Base-by-base conservation (phyloP, 768 basidiomycete genomes). In the Dioszegia crocea region DNA sequence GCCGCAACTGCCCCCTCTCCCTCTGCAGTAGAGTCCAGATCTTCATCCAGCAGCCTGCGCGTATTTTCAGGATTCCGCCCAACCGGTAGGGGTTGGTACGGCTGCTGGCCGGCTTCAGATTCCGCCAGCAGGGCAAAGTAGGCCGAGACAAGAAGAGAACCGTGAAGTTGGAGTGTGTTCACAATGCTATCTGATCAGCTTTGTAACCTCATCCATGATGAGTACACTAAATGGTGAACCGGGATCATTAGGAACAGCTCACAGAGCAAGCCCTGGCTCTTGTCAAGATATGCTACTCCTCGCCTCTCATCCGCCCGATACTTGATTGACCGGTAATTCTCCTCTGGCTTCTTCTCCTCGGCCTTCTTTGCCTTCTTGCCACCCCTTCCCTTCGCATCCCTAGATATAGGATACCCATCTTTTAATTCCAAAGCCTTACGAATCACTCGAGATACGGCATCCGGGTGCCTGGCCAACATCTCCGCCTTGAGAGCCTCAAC, bases 71-170 rank as follows among this genome's bases (percentile, higher is more conserved):
- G 45, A 2, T 76, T 46, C 5, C 76, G 76, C 0, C 66, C 59
- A 0, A 61, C 16, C 41, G 65, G 64, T 46, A 71, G 63, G 24
- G 60, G 44, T 43, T 41, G 46, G 55, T 69, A 73, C 1, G 65
- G 65, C 39, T 62, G 65, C 5, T 50, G 30, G 21, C 60, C 73
- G 56, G 65, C 68, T 29, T 77, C 75, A 58, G 60, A 52, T n/a
- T 82, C 78, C 45, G 80, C 78, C 0, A 65, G 66, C 6, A 91
- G 79, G 16, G 74, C 73, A 27, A 88, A 71, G 68, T 84, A 83
- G 0, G 88, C 80, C 0, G 88, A 87, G 0, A 85, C 87, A 65
- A 88, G 91, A 29, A 88, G 80, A 0, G 63, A 65, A 17, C 11
- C 4, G 11, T 21, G 33, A 14, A n/a, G 6, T 16, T 24, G 33